Percentiles rank a stretch among this genome's conserved stretches.
Evolutionary conservation across 2,329 filamentous ascomycete species (phyloP).

Genomic region (Pseudocercospora crystallina): DNA sequence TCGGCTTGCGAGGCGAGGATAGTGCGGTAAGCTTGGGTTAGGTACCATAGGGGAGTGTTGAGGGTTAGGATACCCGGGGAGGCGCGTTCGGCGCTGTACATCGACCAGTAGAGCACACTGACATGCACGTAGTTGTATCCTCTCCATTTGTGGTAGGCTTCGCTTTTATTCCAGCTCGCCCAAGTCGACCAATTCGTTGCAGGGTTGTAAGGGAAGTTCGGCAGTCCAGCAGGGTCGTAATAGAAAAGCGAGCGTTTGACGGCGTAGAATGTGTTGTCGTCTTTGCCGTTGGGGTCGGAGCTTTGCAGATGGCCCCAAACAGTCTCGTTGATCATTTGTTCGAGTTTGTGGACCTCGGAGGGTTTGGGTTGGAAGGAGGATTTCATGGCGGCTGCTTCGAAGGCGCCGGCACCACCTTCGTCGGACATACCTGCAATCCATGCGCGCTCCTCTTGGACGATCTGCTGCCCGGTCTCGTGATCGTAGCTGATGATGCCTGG

Average conservation of each 20-base stretch:
- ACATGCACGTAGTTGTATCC: slow-evolving; percentile 63
- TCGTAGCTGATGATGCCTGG: slow-evolving; percentile 61
- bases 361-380: slow-evolving; percentile 52
- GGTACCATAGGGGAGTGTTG: slow-evolving; percentile 55
- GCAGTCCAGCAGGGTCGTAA: slow-evolving; percentile 50
- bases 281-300: background rate
- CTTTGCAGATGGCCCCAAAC: slow-evolving; percentile 52
- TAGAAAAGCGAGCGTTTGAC: slow-evolving; percentile 60
- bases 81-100: slow-evolving; percentile 56
- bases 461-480: slow-evolving; percentile 33
- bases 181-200: slow-evolving; percentile 50
- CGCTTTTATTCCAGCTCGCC: slow-evolving; percentile 52
- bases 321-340: slow-evolving; percentile 54
- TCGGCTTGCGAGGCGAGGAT: slow-evolving; percentile 32
- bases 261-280: slow-evolving; percentile 39
- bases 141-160: slow-evolving; percentile 49
- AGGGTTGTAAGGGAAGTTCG: slow-evolving; percentile 47
- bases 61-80: slow-evolving; percentile 47
- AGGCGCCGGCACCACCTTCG: slow-evolving; percentile 59
- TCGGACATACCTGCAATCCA: slow-evolving; percentile 63
- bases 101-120: slow-evolving; percentile 56
- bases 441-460: slow-evolving; percentile 50
- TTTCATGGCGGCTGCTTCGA: slow-evolving; percentile 57
- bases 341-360: slow-evolving; percentile 53
- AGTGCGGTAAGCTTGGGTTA: slow-evolving; percentile 55